Conservation (phyloP, 2,329 filamentous ascomycete genomes). For the Alternaria novae-zelandiae region DNA sequence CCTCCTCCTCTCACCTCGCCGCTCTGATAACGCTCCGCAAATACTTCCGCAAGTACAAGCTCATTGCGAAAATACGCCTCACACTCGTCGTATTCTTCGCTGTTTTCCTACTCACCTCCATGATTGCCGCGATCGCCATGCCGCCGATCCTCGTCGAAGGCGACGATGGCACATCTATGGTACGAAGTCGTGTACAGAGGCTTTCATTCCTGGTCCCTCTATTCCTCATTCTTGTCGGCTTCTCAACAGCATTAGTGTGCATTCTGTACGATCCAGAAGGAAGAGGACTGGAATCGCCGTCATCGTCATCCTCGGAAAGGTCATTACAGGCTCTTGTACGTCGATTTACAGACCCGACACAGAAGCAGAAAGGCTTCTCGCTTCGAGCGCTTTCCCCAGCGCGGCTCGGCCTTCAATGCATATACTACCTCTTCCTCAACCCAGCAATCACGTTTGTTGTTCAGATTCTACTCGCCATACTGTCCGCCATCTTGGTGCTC, state of each 20-base stretch:
- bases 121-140: constrained; percentile 34
- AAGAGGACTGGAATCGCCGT: constrained; percentile 2
- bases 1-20: constrained; percentile 41
- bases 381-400: constrained; percentile 8
- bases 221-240: constrained; percentile 36
- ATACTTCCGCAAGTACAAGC: constrained; percentile 38
- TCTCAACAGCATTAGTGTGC: constrained; percentile 37
- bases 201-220: constrained; percentile 34
- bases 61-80: constrained; percentile 38
- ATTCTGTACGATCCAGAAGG: constrained; percentile 31
- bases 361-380: neutral
- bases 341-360: constrained; percentile 12
- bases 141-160: constrained; percentile 11
- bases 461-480: constrained; percentile 31
- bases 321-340: constrained; percentile 8
- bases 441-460: constrained; percentile 35
- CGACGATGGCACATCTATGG: constrained; percentile 2
- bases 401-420: constrained; percentile 17
- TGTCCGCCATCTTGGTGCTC: constrained; percentile 32
- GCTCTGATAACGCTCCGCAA: constrained; percentile 41
- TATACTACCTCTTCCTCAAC: constrained; percentile 37
- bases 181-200: constrained; percentile 23
- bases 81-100: constrained; percentile 37
- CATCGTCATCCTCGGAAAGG: constrained; percentile 2
- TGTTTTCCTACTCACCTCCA: constrained; percentile 33